Conservation (phyloP, 257 asterid genomes). For the Petrea volubilis region DNA sequence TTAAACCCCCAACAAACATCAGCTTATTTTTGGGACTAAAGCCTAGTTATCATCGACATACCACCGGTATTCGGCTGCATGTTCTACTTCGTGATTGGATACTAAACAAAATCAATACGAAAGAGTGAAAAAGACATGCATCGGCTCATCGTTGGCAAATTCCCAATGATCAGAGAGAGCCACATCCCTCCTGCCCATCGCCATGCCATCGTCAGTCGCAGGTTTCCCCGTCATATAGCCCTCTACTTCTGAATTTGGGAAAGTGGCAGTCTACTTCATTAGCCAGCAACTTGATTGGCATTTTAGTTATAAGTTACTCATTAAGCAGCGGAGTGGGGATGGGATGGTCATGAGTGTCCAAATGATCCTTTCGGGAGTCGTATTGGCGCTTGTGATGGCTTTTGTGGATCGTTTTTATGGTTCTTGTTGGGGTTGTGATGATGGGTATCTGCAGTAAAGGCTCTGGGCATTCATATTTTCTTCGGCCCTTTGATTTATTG, state of each 20-base stretch:
- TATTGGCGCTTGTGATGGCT: constrained; percentile 4
- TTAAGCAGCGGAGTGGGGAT: not conserved
- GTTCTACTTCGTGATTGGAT: constrained; percentile 47
- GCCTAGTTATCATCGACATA: constrained; percentile 34
- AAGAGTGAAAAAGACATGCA: constrained; percentile 27
- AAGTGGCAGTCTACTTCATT: constrained; percentile 35
- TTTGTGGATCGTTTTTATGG: constrained; percentile 31
- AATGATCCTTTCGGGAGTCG: not conserved
- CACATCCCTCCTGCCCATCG: constrained; percentile 28
- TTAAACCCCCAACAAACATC: not conserved
- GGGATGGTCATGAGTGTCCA: not conserved
- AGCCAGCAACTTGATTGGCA: constrained; percentile 33
- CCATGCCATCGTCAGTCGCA: constrained; percentile 29
- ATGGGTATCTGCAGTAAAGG: constrained; percentile 33
- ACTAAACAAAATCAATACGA: constrained; percentile 30
- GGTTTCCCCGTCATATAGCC: constrained; percentile 40
- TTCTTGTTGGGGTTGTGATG: constrained; percentile 29
- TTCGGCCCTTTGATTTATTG: constrained; percentile 42
- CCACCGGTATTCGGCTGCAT: constrained; percentile 35
- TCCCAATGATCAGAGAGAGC: not conserved
- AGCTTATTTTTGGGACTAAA: constrained; percentile 28
- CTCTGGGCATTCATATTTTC: constrained; percentile 25
- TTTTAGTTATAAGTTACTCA: constrained; percentile 5
- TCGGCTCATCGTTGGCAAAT: too few species aligned
- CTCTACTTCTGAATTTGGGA: constrained; percentile 46